Base-by-base conservation (phyloP, 2,329 filamentous ascomycete genomes). In the Diaporthe batatas region DNA sequence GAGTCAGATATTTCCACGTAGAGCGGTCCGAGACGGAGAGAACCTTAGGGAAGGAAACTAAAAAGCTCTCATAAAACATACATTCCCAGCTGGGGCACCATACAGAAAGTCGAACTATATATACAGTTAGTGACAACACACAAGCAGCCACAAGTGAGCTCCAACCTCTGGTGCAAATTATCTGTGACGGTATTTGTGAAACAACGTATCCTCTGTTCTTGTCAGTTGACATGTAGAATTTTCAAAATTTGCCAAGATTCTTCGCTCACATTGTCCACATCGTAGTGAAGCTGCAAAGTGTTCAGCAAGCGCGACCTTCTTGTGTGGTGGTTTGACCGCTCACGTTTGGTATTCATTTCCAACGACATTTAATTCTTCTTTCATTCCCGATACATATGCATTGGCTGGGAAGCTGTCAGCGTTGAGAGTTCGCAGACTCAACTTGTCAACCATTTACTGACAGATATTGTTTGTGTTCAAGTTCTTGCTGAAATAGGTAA, bases 401-500 rank as follows among this genome's bases (percentile, higher is more conserved):
- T 75, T 74, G 1, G 70, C 65, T 76, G 53, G 23, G 34, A 29
- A 10, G 4, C n/a, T 16, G n/a, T 57, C 49, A 68, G 68, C 29
- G 11, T 12, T 2, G 6, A 18, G 29, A 6, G 1, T n/a, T 36
- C 34, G 34, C 34, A 36, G 34, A 36, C 29, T 29, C 29, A 29
- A 10, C 14, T 6, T 0, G 3, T 3, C 29, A 7, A 25, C 1
- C 2, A 4, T 55, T 1, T 23, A 73, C 73, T 55, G 39, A 75
- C 73, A 73, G 14, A 75, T 39, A 70, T 69, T 73, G 53, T 76
- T 76, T 0, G 72, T 75, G 70, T 78, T 78, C 16, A 78, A 72
- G 42, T 78, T 78, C 59, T 75, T 75, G 68, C 67, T 75, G 67
- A 79, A 79, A 42, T 79, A 79, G 2, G 76, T 76, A 16, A 79